Evolutionary conservation across 2,329 filamentous ascomycete genomes (phyloP), one percentile per base, ranked within the genome.

Genomic region (Claviceps citrina): DNA sequence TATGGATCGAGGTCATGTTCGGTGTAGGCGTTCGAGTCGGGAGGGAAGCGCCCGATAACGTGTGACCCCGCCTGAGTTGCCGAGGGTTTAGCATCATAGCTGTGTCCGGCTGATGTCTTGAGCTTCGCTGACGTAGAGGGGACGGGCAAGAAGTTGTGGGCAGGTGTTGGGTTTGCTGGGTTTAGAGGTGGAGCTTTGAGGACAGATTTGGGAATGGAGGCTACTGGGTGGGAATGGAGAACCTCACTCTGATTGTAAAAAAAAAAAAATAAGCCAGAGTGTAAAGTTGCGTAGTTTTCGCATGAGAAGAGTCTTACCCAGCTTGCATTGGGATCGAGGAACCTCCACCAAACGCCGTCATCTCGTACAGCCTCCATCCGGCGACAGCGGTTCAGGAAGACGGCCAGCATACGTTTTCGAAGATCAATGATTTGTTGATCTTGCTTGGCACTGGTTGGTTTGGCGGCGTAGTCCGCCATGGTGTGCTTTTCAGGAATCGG

Each of bases 401-500:
- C 91, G 4, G 83, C 82, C 40, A 98, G 61, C 91, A 98, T 98
- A 52, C 91, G 83, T 66, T 96, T 96, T 44, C 91, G 76, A 48
- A 96, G 66, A 55, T 98, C 91, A 47, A 98, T 98, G 34, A 96
- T 98, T 44, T 89, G 84, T 43, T 86, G 81, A 57, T 98, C 93
- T 60, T 98, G 89, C 59, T 95, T 98, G 15, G 93, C 93, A 53
- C 89, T 95, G 28, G 91, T 98, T 2, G 93, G 91, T 52, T 94
- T 96, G 22, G 93, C 87, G 13, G 91, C 91, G 56, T 98, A 98
- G 59, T 98, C 91, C 45, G 89, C 89, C 81, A 98, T 93, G 34
- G 86, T 91, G 60, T 98, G 91, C 62, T 98, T 98, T 64, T 98
- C 93, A 18, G 91, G 91, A 53, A 98, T 98, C 3, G 91, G 91